Conservation (phyloP, 768 basidiomycete species). For the Suillus alpinus region DNA sequence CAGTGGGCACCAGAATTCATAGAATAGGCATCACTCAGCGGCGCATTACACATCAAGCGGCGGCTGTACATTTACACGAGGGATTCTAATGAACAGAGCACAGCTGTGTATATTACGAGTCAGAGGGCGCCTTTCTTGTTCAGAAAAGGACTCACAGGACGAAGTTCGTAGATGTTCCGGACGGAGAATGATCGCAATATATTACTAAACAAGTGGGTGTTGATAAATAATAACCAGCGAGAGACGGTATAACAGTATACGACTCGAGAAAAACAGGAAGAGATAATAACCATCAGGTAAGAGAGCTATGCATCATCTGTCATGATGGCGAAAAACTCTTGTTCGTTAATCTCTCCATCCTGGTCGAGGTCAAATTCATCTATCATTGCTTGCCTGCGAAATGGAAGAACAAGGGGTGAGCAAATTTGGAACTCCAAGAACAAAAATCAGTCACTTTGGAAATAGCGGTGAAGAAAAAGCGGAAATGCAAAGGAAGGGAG, state of each 20-base stretch:
- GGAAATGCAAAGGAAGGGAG: conserved; percentile 15
- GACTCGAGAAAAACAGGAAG: background rate
- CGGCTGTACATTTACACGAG: conserved; percentile 19
- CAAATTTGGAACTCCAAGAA: conserved; percentile 23
- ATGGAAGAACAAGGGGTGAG: conserved; percentile 28
- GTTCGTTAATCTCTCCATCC: conserved; percentile 95
- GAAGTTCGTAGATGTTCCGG: conserved; percentile 2
- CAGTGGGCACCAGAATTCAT: background rate
- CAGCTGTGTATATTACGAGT: conserved; percentile 19
- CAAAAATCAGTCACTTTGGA: conserved; percentile 15
- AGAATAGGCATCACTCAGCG: conserved; percentile 2
- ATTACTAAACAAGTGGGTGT: conserved; percentile 12
- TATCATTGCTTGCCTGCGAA: conserved; percentile 95
- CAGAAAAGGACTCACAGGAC: conserved; percentile 19
- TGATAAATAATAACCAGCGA: conserved; percentile 17
- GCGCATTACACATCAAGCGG: background rate
- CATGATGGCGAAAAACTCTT: conserved; percentile 98
- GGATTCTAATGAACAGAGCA: conserved; percentile 7
- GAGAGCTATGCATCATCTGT: conserved; percentile 72
- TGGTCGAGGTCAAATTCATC: conserved; percentile 99
- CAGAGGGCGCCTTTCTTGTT: conserved; percentile 15
- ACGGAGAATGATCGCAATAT: conserved; percentile 19
- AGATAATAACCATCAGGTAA: background rate
- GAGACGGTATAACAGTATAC: conserved; percentile 1
- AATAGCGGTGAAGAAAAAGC: conserved; percentile 25